Evolutionary conservation across 2,329 filamentous ascomycete species (phyloP).

Genomic region (Microsporum audouinii): DNA sequence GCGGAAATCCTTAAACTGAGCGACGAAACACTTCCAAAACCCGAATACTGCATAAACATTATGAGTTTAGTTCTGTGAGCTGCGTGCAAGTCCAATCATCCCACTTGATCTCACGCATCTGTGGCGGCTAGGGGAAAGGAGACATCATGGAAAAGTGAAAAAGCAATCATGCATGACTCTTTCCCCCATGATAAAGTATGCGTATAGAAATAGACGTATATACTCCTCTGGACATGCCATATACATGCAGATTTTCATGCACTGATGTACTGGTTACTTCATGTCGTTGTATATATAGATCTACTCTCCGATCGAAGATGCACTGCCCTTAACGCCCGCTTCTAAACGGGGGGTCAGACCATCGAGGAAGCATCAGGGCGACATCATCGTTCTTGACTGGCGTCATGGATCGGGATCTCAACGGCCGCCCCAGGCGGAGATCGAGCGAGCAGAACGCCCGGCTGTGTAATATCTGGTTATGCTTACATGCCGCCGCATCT

Average conservation of each 20-base stretch:
- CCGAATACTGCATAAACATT: not conserved
- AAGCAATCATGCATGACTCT: not conserved
- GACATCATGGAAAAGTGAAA: not conserved
- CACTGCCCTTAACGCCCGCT: not conserved
- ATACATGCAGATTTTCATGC: not conserved
- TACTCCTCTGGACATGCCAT: not conserved
- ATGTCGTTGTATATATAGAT: not conserved
- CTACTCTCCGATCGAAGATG: not conserved
- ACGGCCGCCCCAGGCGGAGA: not conserved
- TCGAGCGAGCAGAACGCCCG: not conserved
- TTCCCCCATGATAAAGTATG: not conserved
- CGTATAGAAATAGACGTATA: not conserved
- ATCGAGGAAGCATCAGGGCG: not conserved
- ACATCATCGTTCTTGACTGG: not conserved
- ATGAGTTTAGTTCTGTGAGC: not conserved
- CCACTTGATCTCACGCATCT: not conserved
- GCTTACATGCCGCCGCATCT: not conserved
- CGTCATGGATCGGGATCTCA: not conserved
- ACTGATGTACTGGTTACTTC: not conserved
- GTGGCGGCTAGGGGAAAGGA: not conserved
- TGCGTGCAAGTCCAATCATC: slow-evolving; percentile 1
- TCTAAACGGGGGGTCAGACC: not conserved
- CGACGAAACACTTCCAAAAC: slow-evolving; percentile 2
- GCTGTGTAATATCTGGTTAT: not conserved
- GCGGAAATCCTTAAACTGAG: not conserved